Base-by-base conservation (phyloP, 306 rosid species). In the Hippophae rhamnoides region DNA sequence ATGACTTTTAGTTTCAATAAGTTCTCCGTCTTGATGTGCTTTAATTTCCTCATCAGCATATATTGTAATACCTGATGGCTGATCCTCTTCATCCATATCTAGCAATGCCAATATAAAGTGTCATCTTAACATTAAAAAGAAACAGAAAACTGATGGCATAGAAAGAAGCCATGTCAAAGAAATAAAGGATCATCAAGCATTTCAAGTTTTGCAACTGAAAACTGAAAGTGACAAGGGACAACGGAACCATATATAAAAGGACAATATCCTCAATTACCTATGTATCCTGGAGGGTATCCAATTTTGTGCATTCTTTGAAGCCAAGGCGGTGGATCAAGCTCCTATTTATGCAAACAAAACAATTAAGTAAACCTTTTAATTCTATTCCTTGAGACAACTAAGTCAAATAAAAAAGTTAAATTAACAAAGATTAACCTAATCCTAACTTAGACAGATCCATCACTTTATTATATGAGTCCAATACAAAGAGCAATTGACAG, bases 281-380 rank as follows among this genome's bases (percentile, higher is more conserved):
- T 76, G 76, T 93, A 93, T 84, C 97, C 97, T 1, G 86, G 94
- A 43, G 99, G 99, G 84, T 93, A 93, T 72, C 99, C 99, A 51
- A 93, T 54, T 79, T 93, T 97, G 42, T 85, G 93, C 99, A 93
- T 93, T 84, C 97, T 86, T 78, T 76, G 68, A 63, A 93, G 94
- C 99, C 97, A 93, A 10, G 97, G 97, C 52, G 99, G 99, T 31
- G 99, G 99, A 70, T 93, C 97, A 61, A 84, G 86, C 75, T 86
- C 99, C 99, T 93, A 83, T 79, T 72, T 27, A 31, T 2, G 38
- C 38, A 31, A 61, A 58, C 7, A 43, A 46, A 70, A 7, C 40
- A 13, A 46, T 13, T 59, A 47, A 58, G 50, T 11, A 67, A 38
- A 8, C 13, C 11, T 31, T 8, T 55, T 12, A 11, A 53, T 7